phyloP scores from a whole-genome alignment of 1,284 basidiomycete species.

The Bondarzewia mesenterica region DNA sequence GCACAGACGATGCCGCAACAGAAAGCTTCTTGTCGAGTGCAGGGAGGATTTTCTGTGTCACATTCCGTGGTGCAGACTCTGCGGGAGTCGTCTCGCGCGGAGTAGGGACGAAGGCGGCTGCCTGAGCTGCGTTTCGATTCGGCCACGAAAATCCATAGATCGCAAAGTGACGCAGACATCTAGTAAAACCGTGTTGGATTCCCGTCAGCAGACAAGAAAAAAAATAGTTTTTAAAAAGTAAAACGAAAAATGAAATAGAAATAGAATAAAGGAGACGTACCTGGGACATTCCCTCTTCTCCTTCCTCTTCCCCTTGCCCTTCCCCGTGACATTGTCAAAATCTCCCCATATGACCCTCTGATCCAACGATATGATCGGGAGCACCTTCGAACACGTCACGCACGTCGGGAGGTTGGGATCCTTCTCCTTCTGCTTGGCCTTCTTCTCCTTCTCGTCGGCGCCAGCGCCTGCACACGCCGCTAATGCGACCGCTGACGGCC shows the following conservation, averaged over 20 bases:
- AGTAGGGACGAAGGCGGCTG: conserved; percentile 35
- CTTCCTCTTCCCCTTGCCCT: conserved; percentile 42
- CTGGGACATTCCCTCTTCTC: conserved; percentile 63
- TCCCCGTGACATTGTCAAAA: conserved; percentile 36
- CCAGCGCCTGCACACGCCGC: conserved; percentile 1
- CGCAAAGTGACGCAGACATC: conserved; percentile 68
- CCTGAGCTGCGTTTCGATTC: conserved; percentile 44
- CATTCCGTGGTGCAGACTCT: conserved; percentile 27
- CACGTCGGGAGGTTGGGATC: conserved; percentile 42
- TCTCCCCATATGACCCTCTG: conserved; percentile 66
- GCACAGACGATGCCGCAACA: conserved; percentile 18
- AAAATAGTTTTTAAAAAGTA: conserved; percentile 3
- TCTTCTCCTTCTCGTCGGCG: conserved; percentile 14
- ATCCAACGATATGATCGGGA: conserved; percentile 68
- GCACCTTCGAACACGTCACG: conserved; percentile 54
- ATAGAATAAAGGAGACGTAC: conserved; percentile 30
- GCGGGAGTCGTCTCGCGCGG: conserved; percentile 45
- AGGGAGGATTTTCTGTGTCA: conserved; percentile 39
- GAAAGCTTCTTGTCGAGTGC: conserved; percentile 46
- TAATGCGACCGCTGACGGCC: conserved; percentile 7
- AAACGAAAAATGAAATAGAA: conserved; percentile 10
- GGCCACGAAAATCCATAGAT: conserved; percentile 71
- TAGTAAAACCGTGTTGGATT: too few relatives aligned
- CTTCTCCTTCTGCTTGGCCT: conserved; percentile 5
- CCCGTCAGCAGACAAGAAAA: neutral